Percentiles rank a stretch among this genome's conserved stretches.
Evolutionary conservation across 192 early-diverging fungal genomes (phyloP).

Genomic region (Coemansia sp.): DNA sequence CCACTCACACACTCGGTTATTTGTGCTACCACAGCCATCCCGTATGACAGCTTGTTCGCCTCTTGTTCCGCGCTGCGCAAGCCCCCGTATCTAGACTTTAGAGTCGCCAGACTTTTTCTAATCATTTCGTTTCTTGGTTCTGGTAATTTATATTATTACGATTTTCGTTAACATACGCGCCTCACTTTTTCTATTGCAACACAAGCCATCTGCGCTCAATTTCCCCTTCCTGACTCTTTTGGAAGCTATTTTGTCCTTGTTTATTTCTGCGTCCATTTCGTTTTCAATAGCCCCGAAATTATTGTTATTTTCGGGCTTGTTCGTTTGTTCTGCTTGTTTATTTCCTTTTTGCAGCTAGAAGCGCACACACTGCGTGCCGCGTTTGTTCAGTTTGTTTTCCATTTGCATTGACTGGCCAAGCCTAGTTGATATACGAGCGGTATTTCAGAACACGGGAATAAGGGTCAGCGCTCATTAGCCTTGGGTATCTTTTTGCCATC

Average conservation of each 20-base stretch:
- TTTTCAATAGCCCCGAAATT: constrained; percentile 8
- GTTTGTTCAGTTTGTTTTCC: constrained; percentile 11
- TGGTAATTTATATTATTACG: constrained; percentile 11
- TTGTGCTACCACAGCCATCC: constrained; percentile 2
- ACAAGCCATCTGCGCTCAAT: constrained; percentile 11
- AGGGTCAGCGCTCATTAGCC: constrained; percentile 7
- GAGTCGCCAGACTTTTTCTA: constrained; percentile 4
- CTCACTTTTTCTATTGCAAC: constrained; percentile 3
- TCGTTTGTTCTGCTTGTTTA: neutral
- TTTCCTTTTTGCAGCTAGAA: neutral
- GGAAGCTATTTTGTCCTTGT: constrained; percentile 5
- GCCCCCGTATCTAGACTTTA: neutral
- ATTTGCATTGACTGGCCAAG: constrained; percentile 1
- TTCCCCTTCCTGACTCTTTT: neutral
- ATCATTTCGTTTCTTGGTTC: constrained; percentile 8
- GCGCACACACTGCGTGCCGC: neutral
- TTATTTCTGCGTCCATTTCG: constrained; percentile 2
- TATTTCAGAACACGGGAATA: constrained; percentile 12
- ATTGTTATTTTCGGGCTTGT: constrained; percentile 2
- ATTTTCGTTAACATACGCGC: constrained; percentile 5
- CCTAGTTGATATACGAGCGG: neutral
- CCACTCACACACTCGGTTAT: neutral
- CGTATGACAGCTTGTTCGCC: neutral
- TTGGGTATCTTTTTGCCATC: neutral
- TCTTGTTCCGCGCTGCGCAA: constrained; percentile 1